phyloP scores from a whole-genome alignment of 345 rosid species.

The Salix dunnii region DNA sequence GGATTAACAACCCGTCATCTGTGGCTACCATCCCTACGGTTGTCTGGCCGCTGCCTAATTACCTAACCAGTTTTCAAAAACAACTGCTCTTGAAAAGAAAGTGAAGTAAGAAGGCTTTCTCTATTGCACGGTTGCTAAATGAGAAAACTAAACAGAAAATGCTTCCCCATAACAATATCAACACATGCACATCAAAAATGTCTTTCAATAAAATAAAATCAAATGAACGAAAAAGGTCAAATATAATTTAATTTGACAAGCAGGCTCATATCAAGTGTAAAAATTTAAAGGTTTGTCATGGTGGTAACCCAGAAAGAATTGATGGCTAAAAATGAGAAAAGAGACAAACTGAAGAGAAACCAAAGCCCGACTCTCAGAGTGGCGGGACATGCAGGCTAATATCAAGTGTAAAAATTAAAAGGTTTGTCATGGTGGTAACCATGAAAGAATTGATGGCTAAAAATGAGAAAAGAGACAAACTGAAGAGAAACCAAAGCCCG shows the following conservation, averaged over 20 bases:
- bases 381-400: slow-evolving; percentile 40
- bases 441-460: slow-evolving; percentile 8
- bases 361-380: too few relatives aligned
- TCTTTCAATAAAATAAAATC: not conserved
- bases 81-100: slow-evolving; percentile 7
- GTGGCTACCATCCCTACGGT: slow-evolving; percentile 65
- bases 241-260: not conserved
- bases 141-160: slow-evolving; percentile 17
- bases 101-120: slow-evolving; percentile 25
- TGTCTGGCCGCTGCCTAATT: slow-evolving; percentile 64
- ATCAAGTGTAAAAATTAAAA: slow-evolving; percentile 46
- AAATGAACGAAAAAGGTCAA: not conserved
- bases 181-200: slow-evolving; percentile 21
- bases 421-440: slow-evolving; percentile 37
- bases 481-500: slow-evolving; percentile 29
- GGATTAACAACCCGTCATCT: slow-evolving; percentile 35
- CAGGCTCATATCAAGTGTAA: slow-evolving; percentile 64
- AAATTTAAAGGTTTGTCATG: slow-evolving; percentile 28
- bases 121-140: slow-evolving; percentile 36
- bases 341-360: too few relatives aligned
- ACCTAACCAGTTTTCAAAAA: not conserved
- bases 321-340: too few relatives aligned
- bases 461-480: not conserved
- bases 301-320: slow-evolving; percentile 26
- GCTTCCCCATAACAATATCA: slow-evolving; percentile 21